phyloP scores from a whole-genome alignment of 495 filamentous ascomycete species.

The Hypomontagnella submonticulosa region DNA sequence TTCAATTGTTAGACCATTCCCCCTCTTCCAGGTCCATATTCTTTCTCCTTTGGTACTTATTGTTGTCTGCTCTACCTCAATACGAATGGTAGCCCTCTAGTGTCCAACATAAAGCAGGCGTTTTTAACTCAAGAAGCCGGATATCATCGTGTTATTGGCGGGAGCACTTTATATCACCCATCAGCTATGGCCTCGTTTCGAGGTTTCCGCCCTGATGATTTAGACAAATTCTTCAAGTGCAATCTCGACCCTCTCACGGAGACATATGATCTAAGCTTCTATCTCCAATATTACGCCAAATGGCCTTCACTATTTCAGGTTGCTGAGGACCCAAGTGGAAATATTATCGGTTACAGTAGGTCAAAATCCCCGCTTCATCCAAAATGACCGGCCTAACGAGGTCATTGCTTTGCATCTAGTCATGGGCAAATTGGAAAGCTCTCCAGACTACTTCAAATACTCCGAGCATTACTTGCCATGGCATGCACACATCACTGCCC shows the following conservation, averaged over 20 bases:
- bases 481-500: constrained; percentile 97
- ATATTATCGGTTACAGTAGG: constrained; percentile 93
- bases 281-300: constrained; percentile 91
- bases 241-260: constrained; percentile 96
- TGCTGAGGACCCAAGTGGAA: constrained; percentile 80
- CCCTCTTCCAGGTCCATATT: too few relatives aligned
- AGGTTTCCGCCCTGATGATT: constrained; percentile 56
- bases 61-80: too few relatives aligned
- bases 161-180: not conserved
- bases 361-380: constrained; percentile 22
- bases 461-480: constrained; percentile 91
- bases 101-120: not conserved
- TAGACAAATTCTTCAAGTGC: constrained; percentile 76
- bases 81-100: too few relatives aligned
- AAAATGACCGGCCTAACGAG: constrained; percentile 26
- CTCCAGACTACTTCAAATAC: constrained; percentile 73
- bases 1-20: too few relatives aligned
- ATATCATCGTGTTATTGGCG: not conserved
- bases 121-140: not conserved
- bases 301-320: constrained; percentile 95
- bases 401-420: constrained; percentile 63
- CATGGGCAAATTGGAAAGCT: constrained; percentile 95
- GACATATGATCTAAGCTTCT: constrained; percentile 95
- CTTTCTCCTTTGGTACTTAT: too few relatives aligned
- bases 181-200: constrained; percentile 59